Percentiles rank a stretch among this genome's conserved stretches.
Conservation (phyloP, 2,329 filamentous ascomycete genomes). For the Ustulina deusta region DNA sequence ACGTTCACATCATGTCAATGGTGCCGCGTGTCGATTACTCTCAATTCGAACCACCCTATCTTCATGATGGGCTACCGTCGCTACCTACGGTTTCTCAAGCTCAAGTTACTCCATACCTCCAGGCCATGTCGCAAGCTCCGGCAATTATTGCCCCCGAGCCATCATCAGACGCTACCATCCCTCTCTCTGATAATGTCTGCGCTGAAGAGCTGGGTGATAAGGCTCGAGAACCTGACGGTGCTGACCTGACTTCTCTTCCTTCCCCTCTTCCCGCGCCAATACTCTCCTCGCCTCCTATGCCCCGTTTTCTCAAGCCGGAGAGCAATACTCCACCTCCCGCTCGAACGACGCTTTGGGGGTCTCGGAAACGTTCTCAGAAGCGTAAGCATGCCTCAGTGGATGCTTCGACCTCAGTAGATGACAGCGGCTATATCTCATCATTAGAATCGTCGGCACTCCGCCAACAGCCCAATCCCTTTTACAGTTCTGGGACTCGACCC, state of each 20-base stretch:
- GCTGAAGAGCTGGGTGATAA: conserved; percentile 65
- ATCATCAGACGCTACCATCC: conserved; percentile 83
- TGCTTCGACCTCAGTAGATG: conserved; percentile 57
- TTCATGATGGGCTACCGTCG: conserved; percentile 59
- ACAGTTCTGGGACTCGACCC: conserved; percentile 84
- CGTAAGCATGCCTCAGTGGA: conserved; percentile 84
- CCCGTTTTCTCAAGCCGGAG: conserved; percentile 67
- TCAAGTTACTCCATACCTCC: conserved; percentile 50
- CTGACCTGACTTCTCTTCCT: conserved; percentile 66
- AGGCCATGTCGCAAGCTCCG: conserved; percentile 55
- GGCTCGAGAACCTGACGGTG: conserved; percentile 55
- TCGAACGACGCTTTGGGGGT: conserved; percentile 73
- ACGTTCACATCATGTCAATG: conserved; percentile 67
- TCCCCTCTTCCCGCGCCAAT: conserved; percentile 79
- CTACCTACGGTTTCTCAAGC: conserved; percentile 57
- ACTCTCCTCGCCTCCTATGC: conserved; percentile 90
- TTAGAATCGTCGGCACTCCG: conserved; percentile 90
- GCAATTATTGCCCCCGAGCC: conserved; percentile 62
- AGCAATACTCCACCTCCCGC: conserved; percentile 82
- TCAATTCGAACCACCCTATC: conserved; percentile 53
- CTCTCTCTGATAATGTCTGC: conserved; percentile 73
- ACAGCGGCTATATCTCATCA: conserved; percentile 97
- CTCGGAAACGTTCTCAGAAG: conserved; percentile 75
- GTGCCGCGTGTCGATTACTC: conserved; percentile 63
- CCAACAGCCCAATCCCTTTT: conserved; percentile 70